phyloP scores from a whole-genome alignment of 2,329 filamentous ascomycete species.

The Diplocarpon rosae region DNA sequence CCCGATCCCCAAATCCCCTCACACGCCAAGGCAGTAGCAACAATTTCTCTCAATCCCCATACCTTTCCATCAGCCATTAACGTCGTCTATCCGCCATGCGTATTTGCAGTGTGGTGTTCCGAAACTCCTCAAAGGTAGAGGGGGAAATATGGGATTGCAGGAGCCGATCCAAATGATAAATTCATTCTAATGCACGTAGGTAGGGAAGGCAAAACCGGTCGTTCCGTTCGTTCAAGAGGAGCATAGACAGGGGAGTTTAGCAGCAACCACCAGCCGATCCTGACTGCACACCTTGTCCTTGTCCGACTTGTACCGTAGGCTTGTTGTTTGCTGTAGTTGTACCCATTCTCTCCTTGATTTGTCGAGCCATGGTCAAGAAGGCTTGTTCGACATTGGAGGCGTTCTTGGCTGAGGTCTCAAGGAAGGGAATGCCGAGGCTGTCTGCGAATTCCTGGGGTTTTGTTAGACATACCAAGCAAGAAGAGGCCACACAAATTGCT shows the following conservation, averaged over 20 bases:
- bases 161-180: constrained; percentile 23
- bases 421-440: constrained; percentile 96
- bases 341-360: constrained; percentile 99
- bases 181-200: constrained; percentile 25
- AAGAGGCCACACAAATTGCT: constrained; percentile 4
- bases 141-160: constrained; percentile 20
- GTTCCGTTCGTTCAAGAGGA: constrained; percentile 14
- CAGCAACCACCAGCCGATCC: constrained; percentile 82
- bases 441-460: constrained; percentile 81
- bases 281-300: constrained; percentile 86
- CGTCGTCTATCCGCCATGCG: constrained; percentile 21
- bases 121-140: constrained; percentile 11
- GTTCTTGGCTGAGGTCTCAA: constrained; percentile 99
- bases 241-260: constrained; percentile 38
- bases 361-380: constrained; percentile 98
- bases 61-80: constrained; percentile 23
- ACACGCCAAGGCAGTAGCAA: constrained; percentile 20
- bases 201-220: constrained; percentile 19
- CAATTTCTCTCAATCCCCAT: constrained; percentile 12
- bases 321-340: constrained; percentile 94
- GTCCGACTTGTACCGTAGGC: constrained; percentile 90
- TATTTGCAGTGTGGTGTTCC: constrained; percentile 14
- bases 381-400: constrained; percentile 99
- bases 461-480: constrained; percentile 12
- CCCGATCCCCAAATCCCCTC: constrained; percentile 13